Evolutionary conservation across 2,329 filamentous ascomycete species (phyloP), one percentile per base, ranked within the genome.

Genomic region (Lizonia empirigonia): DNA sequence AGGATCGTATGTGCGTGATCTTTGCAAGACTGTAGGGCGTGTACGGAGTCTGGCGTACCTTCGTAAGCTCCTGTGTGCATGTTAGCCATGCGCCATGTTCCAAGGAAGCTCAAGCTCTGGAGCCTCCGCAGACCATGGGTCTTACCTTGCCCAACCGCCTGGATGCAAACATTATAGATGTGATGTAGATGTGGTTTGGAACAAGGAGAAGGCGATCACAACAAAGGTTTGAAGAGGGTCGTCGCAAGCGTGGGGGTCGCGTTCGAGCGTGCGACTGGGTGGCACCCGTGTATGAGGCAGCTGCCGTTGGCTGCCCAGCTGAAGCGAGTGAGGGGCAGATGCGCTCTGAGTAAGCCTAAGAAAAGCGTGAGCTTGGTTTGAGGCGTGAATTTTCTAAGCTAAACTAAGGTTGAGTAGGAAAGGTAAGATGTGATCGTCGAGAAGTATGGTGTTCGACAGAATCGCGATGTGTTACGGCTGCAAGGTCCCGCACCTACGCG

Each of bases 71-170:
- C 60, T 64, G 22, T 2, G 22, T 26, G 24, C 7, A 29, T 18
- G n/a, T 35, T 36, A 54, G 20, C 42, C 10, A 20, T 41, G 23
- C n/a, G 6, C 12, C 26, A 16, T 32, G 16, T 7, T 18, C 15
- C 29, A 15, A 16, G 7, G 6, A 6, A 32, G 26, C 26, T 38
- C 20, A 13, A n/a, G 20, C 5, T 18, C n/a, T 15, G 24, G 15
- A 22, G 16, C 15, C 42, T 44, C 32, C 22, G 15, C 7, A 8
- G n/a, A 18, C 6, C 7, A 27, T 7, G 19, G 5, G 26, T 5
- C 61, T 51, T 69, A 81, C 80, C 68, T 80, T 79, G 51, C 74
- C 71, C 20, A 81, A 68, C 42, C 78, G 67, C 68, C 80, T 80
- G 20, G 71, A 69, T 20, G 80, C 78, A 58, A 82, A 82, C 78